Conservation (phyloP, 2,329 filamentous ascomycete genomes). For the Talaromyces albobiverticillius region DNA sequence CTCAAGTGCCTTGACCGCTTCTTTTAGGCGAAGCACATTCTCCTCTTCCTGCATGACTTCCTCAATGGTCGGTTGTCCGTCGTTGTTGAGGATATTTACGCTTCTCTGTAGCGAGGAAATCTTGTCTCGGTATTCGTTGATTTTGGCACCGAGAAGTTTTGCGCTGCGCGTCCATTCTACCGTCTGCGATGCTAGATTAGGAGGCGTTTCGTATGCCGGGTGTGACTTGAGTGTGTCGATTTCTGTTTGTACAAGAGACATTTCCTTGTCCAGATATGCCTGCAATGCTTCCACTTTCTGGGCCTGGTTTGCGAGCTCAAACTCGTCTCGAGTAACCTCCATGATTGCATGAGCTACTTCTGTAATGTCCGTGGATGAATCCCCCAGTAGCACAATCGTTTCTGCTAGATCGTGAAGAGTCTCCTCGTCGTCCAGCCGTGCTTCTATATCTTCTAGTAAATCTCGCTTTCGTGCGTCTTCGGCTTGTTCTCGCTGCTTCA, state of each 20-base stretch:
- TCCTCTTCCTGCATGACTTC: slow-evolving; percentile 59
- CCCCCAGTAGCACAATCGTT: slow-evolving; percentile 51
- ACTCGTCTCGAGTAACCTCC: slow-evolving; percentile 54
- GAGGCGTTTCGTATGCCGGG: slow-evolving; percentile 51
- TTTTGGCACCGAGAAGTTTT: slow-evolving; percentile 63
- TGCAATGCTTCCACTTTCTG: slow-evolving; percentile 57
- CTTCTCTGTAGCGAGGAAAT: slow-evolving; percentile 42
- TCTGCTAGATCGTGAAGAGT: slow-evolving; percentile 59
- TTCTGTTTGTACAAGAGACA: slow-evolving; percentile 31
- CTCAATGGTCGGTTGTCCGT: slow-evolving; percentile 35
- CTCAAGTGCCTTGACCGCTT: slow-evolving; percentile 63
- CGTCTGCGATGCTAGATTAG: slow-evolving; percentile 66
- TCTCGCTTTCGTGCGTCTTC: slow-evolving; percentile 33
- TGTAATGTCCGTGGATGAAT: slow-evolving; percentile 49
- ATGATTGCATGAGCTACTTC: slow-evolving; percentile 54
- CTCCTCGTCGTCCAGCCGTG: slow-evolving; percentile 51
- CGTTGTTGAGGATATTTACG: slow-evolving; percentile 21
- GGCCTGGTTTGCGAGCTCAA: slow-evolving; percentile 55
- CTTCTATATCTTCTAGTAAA: slow-evolving; percentile 55
- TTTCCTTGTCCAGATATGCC: slow-evolving; percentile 54
- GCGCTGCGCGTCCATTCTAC: slow-evolving; percentile 68
- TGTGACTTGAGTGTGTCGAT: slow-evolving; percentile 31
- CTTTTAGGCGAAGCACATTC: slow-evolving; percentile 56
- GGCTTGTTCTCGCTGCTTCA: slow-evolving; percentile 28
- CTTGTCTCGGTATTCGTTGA: slow-evolving; percentile 64